These are phyloP conservation scores for Paraurostyla sp. DNA, from an alignment of 73 alveolate genomes.

Conservation along the genomic window DNA sequence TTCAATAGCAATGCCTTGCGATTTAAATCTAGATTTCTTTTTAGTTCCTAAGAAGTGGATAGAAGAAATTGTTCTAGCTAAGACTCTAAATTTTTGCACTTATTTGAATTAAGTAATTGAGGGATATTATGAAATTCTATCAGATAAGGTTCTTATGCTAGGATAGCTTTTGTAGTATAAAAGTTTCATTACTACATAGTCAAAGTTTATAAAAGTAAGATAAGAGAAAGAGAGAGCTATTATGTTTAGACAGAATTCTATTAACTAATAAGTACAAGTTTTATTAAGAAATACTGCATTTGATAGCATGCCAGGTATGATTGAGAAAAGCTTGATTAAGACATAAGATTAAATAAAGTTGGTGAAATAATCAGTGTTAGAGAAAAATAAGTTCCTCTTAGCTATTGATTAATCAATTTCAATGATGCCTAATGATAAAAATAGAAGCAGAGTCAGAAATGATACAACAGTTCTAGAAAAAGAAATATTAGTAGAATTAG, in stretches of 20 bases:
- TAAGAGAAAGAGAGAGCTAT: no score
- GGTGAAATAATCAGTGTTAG: background rate
- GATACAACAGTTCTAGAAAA: no score
- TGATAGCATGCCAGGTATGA: background rate
- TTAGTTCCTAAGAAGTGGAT: conserved; percentile 43
- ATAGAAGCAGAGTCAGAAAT: no score
- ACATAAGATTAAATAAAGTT: background rate
- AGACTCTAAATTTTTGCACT: background rate
- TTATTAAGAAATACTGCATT: no score
- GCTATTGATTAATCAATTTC: background rate
- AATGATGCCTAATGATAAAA: background rate
- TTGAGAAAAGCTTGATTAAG: background rate
- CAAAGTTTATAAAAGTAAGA: background rate
- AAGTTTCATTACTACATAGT: background rate
- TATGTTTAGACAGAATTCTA: no score
- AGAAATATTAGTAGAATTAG: no score
- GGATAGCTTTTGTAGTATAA: background rate
- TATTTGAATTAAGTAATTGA: background rate
- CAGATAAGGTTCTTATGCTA: background rate
- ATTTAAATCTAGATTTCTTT: conserved; percentile 14
- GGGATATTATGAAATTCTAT: background rate
- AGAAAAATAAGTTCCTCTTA: background rate
- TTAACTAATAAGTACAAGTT: no score
- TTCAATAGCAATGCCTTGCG: conserved; percentile 16
- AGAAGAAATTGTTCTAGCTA: background rate